A percentile compares a stretch with the other conserved stretches of the same genome.
phyloP scores from a whole-genome alignment of 306 rosid species.

The Cicer cuneatum region DNA sequence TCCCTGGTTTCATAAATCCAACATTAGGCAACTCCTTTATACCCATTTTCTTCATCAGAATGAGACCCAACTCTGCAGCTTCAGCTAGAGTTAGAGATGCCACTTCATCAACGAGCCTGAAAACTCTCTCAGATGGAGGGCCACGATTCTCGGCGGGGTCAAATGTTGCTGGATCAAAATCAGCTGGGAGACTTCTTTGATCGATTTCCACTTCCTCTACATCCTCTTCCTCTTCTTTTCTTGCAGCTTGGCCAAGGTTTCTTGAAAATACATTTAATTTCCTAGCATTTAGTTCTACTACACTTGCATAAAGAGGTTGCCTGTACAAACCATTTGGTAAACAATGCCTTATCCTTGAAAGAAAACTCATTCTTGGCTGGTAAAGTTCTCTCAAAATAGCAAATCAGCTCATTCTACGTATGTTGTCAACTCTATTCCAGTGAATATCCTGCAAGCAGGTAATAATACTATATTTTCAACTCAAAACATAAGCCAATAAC shows the following conservation, averaged over 20 bases:
- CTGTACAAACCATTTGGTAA: conserved; percentile 56
- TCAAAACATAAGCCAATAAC: not conserved
- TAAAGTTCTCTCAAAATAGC: conserved; percentile 32
- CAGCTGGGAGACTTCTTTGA: conserved; percentile 91
- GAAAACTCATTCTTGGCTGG: conserved; percentile 64
- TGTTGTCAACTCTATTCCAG: conserved; percentile 32
- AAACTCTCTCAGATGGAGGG: conserved; percentile 83
- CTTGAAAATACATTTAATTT: conserved; percentile 47
- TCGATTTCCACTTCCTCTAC: conserved; percentile 88
- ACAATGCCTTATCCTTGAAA: conserved; percentile 59
- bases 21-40: conserved; percentile 64
- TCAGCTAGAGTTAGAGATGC: conserved; percentile 77
- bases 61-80: conserved; percentile 72
- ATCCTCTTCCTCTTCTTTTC: conserved; percentile 68
- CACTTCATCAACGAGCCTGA: conserved; percentile 83
- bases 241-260: conserved; percentile 71
- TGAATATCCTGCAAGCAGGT: conserved; percentile 44
- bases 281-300: conserved; percentile 37
- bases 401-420: conserved; percentile 42
- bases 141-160: conserved; percentile 82
- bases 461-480: too few relatives aligned
- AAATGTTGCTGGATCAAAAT: conserved; percentile 84
- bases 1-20: conserved; percentile 81
- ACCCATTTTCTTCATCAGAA: conserved; percentile 74
- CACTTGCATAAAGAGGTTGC: conserved; percentile 41